Evolutionary conservation across 148 eudicot genomes (phyloP).

Genomic region (Oxyria digyna): DNA sequence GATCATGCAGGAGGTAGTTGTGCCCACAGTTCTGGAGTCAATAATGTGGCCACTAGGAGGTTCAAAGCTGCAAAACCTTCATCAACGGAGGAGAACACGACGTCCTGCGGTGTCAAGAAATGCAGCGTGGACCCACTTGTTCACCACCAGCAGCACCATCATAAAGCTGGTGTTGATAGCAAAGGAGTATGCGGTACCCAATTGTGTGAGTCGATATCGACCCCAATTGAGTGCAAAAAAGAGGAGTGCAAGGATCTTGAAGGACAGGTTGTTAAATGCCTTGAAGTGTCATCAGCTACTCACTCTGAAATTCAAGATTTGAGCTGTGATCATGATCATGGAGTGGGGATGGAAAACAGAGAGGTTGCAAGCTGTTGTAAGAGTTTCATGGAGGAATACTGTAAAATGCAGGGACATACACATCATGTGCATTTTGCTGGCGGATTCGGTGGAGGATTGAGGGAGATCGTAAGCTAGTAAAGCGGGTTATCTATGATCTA

Average conservation of each 20-base stretch:
- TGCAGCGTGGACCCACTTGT: constrained; percentile 4
- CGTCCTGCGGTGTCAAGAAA: not conserved
- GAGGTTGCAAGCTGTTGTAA: constrained; percentile 41
- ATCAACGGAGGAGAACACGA: not conserved
- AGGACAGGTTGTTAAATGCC: not conserved
- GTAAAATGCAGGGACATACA: constrained; percentile 12
- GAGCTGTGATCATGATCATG: not conserved
- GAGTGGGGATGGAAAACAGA: constrained; percentile 19
- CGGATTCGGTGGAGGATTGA: constrained; percentile 37
- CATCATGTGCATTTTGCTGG: constrained; percentile 17
- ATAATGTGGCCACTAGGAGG: not conserved
- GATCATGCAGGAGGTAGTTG: constrained; percentile 5
- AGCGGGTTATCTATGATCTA: not conserved
- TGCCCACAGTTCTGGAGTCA: not conserved
- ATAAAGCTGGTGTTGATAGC: too few relatives aligned
- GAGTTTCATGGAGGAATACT: constrained; percentile 47
- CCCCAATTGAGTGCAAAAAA: not conserved
- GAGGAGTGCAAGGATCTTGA: constrained; percentile 6
- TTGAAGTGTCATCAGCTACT: not conserved
- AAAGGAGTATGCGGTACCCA: not conserved
- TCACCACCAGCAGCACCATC: not conserved
- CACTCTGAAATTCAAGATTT: not conserved
- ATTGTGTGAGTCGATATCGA: not conserved
- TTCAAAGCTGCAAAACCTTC: not conserved
- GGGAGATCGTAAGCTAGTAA: constrained; percentile 61